Conservation (phyloP, 192 early-diverging fungal genomes). For the Diversispora eburnea region DNA sequence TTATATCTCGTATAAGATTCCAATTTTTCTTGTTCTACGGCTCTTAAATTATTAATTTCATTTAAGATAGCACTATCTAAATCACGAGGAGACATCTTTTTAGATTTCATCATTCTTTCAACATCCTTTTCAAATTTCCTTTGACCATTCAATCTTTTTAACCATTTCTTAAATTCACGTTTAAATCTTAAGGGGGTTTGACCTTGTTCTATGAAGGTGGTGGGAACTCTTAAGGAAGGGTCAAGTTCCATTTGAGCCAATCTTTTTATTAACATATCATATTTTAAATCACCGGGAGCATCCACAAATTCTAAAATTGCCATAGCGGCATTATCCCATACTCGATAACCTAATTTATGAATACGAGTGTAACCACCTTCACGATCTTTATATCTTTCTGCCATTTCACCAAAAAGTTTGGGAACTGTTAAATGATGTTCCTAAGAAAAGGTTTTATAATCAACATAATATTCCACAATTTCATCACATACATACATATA, state of each 20-base stretch:
- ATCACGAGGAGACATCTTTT: neutral
- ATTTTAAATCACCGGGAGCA: constrained; percentile 72
- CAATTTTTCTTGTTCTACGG: neutral
- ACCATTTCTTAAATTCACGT: neutral
- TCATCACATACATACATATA: too few species aligned
- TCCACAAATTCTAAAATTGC: constrained; percentile 91
- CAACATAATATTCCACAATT: neutral
- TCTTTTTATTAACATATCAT: constrained; percentile 45
- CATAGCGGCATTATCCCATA: constrained; percentile 81
- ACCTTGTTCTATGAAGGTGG: constrained; percentile 1
- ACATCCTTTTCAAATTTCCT: constrained; percentile 19
- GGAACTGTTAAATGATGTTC: constrained; percentile 70
- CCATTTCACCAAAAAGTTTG: constrained; percentile 77
- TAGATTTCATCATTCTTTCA: constrained; percentile 21
- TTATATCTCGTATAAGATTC: constrained; percentile 6
- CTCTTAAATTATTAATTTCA: neutral
- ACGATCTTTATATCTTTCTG: constrained; percentile 74
- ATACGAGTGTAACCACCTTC: constrained; percentile 90
- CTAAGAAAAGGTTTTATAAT: constrained; percentile 38
- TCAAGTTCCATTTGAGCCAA: constrained; percentile 44
- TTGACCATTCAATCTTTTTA: neutral
- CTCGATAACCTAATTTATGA: constrained; percentile 68
- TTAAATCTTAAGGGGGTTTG: neutral
- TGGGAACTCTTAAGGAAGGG: constrained; percentile 31
- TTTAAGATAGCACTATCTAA: neutral